Percentiles rank a stretch among this genome's conserved stretches.
Evolutionary conservation across 2,329 filamentous ascomycete species (phyloP).

Genomic region (Fonsecaea pugnacius): DNA sequence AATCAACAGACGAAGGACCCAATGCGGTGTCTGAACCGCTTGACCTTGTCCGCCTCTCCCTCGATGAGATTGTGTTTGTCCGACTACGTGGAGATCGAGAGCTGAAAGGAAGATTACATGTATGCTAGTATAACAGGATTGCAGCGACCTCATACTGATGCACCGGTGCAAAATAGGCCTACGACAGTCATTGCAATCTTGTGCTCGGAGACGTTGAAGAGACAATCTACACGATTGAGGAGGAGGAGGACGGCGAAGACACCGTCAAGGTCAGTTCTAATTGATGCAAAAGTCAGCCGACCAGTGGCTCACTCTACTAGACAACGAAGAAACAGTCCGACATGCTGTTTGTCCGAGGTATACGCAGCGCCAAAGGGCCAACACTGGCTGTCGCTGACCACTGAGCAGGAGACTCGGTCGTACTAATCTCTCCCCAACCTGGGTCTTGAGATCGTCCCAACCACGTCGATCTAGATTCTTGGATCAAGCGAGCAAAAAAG

Average conservation of each 20-base stretch:
- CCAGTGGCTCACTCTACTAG: conserved; percentile 50
- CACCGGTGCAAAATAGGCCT: conserved; percentile 66
- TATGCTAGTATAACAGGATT: conserved; percentile 54
- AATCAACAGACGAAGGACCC: conserved; percentile 72
- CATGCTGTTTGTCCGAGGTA: conserved; percentile 97
- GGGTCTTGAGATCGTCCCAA: conserved; percentile 38
- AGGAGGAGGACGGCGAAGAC: conserved; percentile 78
- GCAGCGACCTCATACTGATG: conserved; percentile 31
- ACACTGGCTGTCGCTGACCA: conserved; percentile 30
- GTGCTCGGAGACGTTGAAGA: conserved; percentile 96
- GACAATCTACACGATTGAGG: conserved; percentile 91
- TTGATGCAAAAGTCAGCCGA: not conserved
- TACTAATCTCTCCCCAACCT: conserved; percentile 69
- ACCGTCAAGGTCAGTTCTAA: conserved; percentile 66
- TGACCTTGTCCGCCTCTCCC: conserved; percentile 88
- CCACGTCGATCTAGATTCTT: conserved; percentile 1
- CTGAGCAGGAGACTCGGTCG: conserved; percentile 69
- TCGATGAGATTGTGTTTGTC: conserved; percentile 93
- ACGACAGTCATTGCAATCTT: conserved; percentile 97
- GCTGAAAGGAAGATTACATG: conserved; percentile 91
- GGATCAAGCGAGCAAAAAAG: not conserved
- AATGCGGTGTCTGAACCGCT: conserved; percentile 84
- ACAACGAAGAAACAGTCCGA: conserved; percentile 96
- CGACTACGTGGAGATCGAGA: conserved; percentile 96
- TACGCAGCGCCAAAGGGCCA: conserved; percentile 39